Percentiles rank a stretch among this genome's conserved stretches.
Conservation (phyloP, 2,329 filamentous ascomycete species). For the Colletotrichum endophyticum region DNA sequence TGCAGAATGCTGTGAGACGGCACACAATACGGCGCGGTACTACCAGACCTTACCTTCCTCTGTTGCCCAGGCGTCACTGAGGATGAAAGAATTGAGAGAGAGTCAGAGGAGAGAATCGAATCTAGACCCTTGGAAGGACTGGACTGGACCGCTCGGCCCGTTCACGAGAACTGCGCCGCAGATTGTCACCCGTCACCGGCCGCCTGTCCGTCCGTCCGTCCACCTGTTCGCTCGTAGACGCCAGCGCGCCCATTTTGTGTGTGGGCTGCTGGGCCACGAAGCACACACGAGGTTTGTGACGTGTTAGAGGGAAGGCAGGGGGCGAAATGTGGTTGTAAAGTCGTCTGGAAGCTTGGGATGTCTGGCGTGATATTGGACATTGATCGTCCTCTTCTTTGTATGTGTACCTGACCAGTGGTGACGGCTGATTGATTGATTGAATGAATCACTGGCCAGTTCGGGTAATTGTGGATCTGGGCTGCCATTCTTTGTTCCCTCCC, state of each 20-base stretch:
- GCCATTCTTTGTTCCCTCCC: neutral
- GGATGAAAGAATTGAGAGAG: neutral
- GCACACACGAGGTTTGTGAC: neutral
- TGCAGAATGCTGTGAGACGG: neutral
- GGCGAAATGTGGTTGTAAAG: neutral
- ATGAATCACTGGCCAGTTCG: neutral
- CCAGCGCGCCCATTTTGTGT: neutral
- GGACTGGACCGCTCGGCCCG: neutral
- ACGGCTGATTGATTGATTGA: neutral
- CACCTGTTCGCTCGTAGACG: neutral
- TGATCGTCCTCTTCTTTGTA: neutral
- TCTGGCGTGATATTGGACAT: neutral
- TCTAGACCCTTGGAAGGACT: neutral
- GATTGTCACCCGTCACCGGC: constrained; percentile 9
- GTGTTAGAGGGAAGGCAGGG: neutral
- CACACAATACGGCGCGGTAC: neutral
- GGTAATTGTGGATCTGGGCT: constrained; percentile 8
- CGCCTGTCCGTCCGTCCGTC: neutral
- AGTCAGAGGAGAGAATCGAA: neutral
- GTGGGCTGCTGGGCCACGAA: neutral
- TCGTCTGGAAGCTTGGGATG: neutral
- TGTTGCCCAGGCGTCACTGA: neutral
- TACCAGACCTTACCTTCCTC: neutral
- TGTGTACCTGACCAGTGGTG: neutral
- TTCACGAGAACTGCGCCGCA: neutral